Evolutionary conservation across 2,329 filamentous ascomycete genomes (phyloP).

Genomic region (Rutstroemia sp.): DNA sequence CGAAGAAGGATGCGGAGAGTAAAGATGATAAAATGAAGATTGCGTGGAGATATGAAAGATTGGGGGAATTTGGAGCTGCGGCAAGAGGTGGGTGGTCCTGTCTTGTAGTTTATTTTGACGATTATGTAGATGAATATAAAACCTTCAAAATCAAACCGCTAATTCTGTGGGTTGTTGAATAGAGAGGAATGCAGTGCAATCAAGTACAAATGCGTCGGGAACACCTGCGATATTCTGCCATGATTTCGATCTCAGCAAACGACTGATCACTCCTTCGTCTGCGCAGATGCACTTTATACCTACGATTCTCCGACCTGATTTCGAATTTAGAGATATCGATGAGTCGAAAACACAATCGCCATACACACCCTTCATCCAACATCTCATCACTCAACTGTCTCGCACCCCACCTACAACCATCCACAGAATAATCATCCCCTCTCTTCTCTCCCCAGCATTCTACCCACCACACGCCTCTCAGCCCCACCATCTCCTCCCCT

Average conservation of each 20-base stretch:
- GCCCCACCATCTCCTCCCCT: conserved; percentile 70
- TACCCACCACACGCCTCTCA: conserved; percentile 64
- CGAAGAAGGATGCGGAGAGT: conserved; percentile 30
- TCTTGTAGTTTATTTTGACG: conserved; percentile 45
- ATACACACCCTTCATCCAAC: conserved; percentile 57
- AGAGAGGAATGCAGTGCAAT: conserved; percentile 21
- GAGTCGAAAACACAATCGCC: conserved; percentile 37
- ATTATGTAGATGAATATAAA: conserved; percentile 2
- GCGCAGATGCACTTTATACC: conserved; percentile 46
- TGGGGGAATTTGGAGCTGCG: conserved; percentile 61
- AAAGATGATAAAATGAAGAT: conserved; percentile 86
- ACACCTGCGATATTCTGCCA: conserved; percentile 53
- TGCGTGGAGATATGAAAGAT: conserved; percentile 89
- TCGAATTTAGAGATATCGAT: conserved; percentile 27
- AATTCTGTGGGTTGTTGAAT: conserved; percentile 9
- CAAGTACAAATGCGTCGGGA: conserved; percentile 8
- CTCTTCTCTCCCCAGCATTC: conserved; percentile 75
- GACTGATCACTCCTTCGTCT: conserved; percentile 49
- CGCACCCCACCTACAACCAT: conserved; percentile 51
- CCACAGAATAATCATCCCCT: conserved; percentile 80
- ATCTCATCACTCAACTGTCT: conserved; percentile 48
- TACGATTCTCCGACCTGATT: conserved; percentile 26
- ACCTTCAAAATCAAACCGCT: conserved; percentile 12
- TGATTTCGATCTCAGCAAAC: conserved; percentile 63
- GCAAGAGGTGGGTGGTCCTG: conserved; percentile 34